Base-by-base conservation (phyloP, 169 alveolate genomes). In the Plasmodium blacklocki region DNA sequence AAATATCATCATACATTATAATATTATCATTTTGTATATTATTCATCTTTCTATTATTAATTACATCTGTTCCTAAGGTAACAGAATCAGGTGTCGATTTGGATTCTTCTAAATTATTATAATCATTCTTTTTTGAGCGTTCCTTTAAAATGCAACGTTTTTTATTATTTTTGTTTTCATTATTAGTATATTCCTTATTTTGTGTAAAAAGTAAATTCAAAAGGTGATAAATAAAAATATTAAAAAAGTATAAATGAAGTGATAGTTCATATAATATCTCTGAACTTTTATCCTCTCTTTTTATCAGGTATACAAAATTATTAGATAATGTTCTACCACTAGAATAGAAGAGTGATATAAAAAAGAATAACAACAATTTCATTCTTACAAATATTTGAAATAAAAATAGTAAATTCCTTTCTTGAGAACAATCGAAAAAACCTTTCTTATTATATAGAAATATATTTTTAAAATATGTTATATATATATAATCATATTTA, bases 221-320 rank as follows among this genome's bases (percentile, higher is more conserved):
- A 19, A 80, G 56, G 7, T 80, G 85, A 56, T 15, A 39, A 11
- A 56, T 6, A 21, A 80, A 80, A 19, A 26, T 14, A 68, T 52
- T 68, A 49, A 80, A 21, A 56, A 80, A 29, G 26, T 68, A 68
- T 29, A 80, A 29, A 15, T 80, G 90, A 47, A 80, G 23, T n/a
- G 72, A 59, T 68, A 80, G 14, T 54, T 80, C 85, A 29, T 47
- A 50, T 49, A 68, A 21, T 21, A 67, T 56, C 47, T 39, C 11
- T 4, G 47, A 39, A 39, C 2, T 0, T 23, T 47, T 50, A 2
- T 23, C 67, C 3, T 29, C 43, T 15, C 52, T 62, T 15, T 26
- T 66, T 67, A 63, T 18, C 3, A 52, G 32, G 45, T 62, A 63
- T 73, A 80, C 56, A 60, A 67, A 23, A 62, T 19, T 8, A 15